Conservation (phyloP, 345 rosid genomes). For the Lepidium didymum region DNA sequence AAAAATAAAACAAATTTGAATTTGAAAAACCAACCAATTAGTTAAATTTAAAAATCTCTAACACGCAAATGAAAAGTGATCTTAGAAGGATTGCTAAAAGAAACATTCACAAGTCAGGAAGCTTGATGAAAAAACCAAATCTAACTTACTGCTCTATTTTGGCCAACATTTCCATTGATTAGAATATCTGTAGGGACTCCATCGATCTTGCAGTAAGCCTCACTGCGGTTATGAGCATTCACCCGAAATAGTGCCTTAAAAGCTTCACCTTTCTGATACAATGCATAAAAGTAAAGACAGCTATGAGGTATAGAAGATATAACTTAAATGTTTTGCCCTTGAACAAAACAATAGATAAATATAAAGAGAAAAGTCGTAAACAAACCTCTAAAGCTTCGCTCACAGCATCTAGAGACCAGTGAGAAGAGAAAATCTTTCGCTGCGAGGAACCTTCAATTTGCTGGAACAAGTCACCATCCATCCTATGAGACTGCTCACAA, state of each 20-base stretch:
- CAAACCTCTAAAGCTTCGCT: conserved; percentile 67
- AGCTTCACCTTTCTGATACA: conserved; percentile 63
- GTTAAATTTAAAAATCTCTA: neutral
- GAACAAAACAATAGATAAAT: neutral
- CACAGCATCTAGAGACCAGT: conserved; percentile 58
- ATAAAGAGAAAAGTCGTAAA: neutral
- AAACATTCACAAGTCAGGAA: neutral
- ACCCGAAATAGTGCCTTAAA: conserved; percentile 62
- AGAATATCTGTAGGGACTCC: conserved; percentile 76
- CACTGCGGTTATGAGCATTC: conserved; percentile 77
- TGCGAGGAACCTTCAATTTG: conserved; percentile 27
- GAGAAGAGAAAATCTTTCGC: conserved; percentile 37
- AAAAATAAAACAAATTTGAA: neutral
- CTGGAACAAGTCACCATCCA: conserved; percentile 25
- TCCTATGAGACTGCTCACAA: conserved; percentile 23
- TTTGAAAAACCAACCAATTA: neutral
- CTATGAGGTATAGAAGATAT: neutral
- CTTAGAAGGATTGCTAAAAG: neutral
- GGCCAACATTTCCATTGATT: conserved; percentile 55
- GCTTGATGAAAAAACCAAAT: neutral
- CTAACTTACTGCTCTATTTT: conserved; percentile 88
- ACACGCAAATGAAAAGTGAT: neutral
- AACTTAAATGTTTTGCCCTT: neutral
- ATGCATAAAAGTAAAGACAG: conserved; percentile 10
- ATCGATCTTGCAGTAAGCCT: conserved; percentile 98